Conservation (phyloP, 768 basidiomycete species). For the Lactarius akahatsu region DNA sequence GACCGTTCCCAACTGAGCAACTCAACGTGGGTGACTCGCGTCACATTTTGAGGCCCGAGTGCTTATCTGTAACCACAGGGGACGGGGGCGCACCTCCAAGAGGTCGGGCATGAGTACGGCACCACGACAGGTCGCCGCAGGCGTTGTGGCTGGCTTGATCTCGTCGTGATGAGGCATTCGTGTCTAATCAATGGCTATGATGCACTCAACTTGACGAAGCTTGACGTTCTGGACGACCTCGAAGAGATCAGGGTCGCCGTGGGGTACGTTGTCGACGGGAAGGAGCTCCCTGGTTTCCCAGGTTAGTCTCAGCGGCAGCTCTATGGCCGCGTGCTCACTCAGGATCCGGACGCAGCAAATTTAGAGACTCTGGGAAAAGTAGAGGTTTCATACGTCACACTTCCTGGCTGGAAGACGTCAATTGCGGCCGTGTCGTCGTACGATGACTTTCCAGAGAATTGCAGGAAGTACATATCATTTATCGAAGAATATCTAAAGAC, state of each 20-base stretch:
- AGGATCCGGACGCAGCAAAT: constrained; percentile 58
- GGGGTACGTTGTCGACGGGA: constrained; percentile 74
- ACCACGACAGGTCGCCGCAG: constrained; percentile 89
- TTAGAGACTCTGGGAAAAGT: constrained; percentile 76
- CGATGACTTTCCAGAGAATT: constrained; percentile 78
- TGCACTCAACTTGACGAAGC: constrained; percentile 89
- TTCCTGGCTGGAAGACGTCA: constrained; percentile 87
- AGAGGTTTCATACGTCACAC: constrained; percentile 81
- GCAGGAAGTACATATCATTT: constrained; percentile 82
- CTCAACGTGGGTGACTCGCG: constrained; percentile 61
- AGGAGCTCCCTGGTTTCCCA: constrained; percentile 82
- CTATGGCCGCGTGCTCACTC: not conserved
- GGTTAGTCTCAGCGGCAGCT: constrained; percentile 47
- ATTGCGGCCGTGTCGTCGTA: constrained; percentile 66
- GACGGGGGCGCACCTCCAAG: constrained; percentile 84
- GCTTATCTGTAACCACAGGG: constrained; percentile 46
- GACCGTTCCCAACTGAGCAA: constrained; percentile 97
- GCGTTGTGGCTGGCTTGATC: constrained; percentile 96
- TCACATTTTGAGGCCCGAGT: not conserved
- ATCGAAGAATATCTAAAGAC: constrained; percentile 75
- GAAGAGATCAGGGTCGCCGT: constrained; percentile 86
- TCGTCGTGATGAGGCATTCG: constrained; percentile 93
- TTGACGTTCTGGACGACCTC: constrained; percentile 86
- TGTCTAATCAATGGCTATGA: constrained; percentile 96
- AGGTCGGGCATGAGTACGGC: constrained; percentile 90